A percentile compares a stretch with the other conserved stretches of the same genome.
Conservation (phyloP, 768 basidiomycete genomes). For the Suillus sp. region DNA sequence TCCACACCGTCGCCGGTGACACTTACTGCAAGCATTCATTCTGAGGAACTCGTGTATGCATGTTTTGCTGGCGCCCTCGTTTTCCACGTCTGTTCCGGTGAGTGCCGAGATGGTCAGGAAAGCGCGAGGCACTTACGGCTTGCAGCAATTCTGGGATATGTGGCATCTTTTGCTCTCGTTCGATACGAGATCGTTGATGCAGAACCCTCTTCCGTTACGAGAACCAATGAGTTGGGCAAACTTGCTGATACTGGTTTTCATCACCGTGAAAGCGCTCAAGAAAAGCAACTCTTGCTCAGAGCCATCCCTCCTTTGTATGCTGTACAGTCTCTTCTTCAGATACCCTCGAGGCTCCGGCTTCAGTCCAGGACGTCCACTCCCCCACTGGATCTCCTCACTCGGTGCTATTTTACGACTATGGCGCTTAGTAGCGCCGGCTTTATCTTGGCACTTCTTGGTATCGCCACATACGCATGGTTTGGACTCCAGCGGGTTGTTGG, state of each 20-base stretch:
- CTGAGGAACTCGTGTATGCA: conserved; percentile 30
- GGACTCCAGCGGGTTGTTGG: conserved; percentile 28
- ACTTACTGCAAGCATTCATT: not conserved
- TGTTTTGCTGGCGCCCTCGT: conserved; percentile 35
- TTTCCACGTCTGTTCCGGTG: conserved; percentile 33
- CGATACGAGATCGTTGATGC: conserved; percentile 28
- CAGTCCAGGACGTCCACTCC: conserved; percentile 6
- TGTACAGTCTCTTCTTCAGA: not conserved
- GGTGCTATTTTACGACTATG: conserved; percentile 31
- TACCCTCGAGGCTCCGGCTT: not conserved
- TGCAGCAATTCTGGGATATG: conserved; percentile 30
- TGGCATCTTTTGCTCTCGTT: conserved; percentile 31
- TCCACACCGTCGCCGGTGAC: conserved; percentile 25
- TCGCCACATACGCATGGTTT: conserved; percentile 29
- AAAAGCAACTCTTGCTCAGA: not conserved
- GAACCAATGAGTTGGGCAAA: not conserved
- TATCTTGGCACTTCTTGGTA: conserved; percentile 27
- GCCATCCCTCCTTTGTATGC: not conserved
- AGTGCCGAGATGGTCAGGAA: conserved; percentile 10
- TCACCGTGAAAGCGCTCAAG: too few relatives aligned
- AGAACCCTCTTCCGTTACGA: not conserved
- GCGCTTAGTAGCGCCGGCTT: conserved; percentile 29
- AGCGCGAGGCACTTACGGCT: not conserved
- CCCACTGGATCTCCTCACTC: conserved; percentile 25
- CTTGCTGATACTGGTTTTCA: not conserved